Conservation (phyloP, 495 filamentous ascomycete genomes). For the Daldinia caldariorum region DNA sequence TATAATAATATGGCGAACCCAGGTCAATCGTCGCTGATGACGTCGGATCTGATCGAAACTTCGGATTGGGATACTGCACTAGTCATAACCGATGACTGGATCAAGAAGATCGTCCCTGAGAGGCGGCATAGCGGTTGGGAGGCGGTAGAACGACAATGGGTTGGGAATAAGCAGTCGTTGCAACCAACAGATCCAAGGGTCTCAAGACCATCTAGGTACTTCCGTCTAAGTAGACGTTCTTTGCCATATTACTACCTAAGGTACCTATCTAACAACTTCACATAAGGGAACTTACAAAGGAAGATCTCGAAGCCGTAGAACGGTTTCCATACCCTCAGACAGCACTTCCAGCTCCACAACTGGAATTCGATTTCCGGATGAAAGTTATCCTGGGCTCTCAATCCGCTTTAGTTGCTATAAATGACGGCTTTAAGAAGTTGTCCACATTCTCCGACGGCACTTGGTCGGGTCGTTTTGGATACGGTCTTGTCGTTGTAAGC, state of each 20-base stretch:
- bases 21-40: background rate
- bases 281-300: slow-evolving; percentile 19
- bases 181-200: slow-evolving; percentile 8
- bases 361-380: slow-evolving; percentile 71
- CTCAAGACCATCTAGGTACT: slow-evolving; percentile 17
- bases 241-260: slow-evolving; percentile 14
- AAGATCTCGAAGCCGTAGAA: slow-evolving; percentile 19
- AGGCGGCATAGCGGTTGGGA: slow-evolving; percentile 46
- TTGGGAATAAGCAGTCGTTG: slow-evolving; percentile 4
- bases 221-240: background rate
- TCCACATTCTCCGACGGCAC: slow-evolving; percentile 66
- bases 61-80: slow-evolving; percentile 44
- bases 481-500: slow-evolving; percentile 67
- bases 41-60: slow-evolving; percentile 6
- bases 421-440: slow-evolving; percentile 66
- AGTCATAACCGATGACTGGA: slow-evolving; percentile 27
- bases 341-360: slow-evolving; percentile 52
- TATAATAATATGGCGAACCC: slow-evolving; percentile 3
- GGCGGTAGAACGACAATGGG: slow-evolving; percentile 43
- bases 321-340: slow-evolving; percentile 43
- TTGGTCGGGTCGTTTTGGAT: slow-evolving; percentile 69
- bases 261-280: slow-evolving; percentile 26
- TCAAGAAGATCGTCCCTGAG: slow-evolving; percentile 30
- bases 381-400: slow-evolving; percentile 68
- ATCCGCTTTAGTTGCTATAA: slow-evolving; percentile 58